These are phyloP conservation scores for Leccinum barrowsii DNA, from an alignment of 768 basidiomycete genomes.

Conservation along the genomic window DNA sequence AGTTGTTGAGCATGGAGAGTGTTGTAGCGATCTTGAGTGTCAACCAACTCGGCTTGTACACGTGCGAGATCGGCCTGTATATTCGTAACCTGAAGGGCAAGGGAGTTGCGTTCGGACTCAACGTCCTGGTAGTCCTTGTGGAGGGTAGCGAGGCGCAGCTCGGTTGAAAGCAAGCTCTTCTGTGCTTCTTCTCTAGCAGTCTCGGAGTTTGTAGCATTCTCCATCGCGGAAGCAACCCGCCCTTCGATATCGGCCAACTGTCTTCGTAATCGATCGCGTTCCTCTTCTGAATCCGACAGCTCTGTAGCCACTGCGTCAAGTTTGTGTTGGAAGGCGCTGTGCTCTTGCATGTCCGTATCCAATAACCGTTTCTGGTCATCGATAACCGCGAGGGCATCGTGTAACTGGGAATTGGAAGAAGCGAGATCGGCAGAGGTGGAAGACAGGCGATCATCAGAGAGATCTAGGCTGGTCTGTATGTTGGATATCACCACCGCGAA, in stretches of 20 bases:
- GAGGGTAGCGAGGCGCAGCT: constrained; percentile 43
- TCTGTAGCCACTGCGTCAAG: constrained; percentile 32
- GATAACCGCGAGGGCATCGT: constrained; percentile 16
- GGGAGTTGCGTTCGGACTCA: constrained; percentile 64
- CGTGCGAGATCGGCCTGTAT: constrained; percentile 54
- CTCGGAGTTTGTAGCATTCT: constrained; percentile 32
- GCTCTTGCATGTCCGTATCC: constrained; percentile 17
- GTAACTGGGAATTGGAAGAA: constrained; percentile 17
- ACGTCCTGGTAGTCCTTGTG: constrained; percentile 48
- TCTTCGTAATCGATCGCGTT: constrained; percentile 10
- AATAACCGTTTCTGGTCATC: constrained; percentile 16
- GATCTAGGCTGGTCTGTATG: constrained; percentile 30
- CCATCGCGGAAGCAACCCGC: constrained; percentile 31
- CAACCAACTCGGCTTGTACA: constrained; percentile 50
- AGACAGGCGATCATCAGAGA: constrained; percentile 14
- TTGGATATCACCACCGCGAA: constrained; percentile 40
- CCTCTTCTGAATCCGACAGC: constrained; percentile 33
- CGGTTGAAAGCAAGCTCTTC: constrained; percentile 25
- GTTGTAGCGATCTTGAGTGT: constrained; percentile 59
- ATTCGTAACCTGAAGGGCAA: constrained; percentile 61
- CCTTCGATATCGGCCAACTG: constrained; percentile 35
- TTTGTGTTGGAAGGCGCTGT: constrained; percentile 28
- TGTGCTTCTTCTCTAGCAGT: constrained; percentile 36
- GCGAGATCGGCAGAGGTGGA: constrained; percentile 9
- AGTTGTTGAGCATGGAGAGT: constrained; percentile 65